Percentiles rank a stretch among this genome's conserved stretches.
These are phyloP conservation scores for Eudorina sp. DNA, from an alignment of 139 green algal species.

Conservation along the genomic window DNA sequence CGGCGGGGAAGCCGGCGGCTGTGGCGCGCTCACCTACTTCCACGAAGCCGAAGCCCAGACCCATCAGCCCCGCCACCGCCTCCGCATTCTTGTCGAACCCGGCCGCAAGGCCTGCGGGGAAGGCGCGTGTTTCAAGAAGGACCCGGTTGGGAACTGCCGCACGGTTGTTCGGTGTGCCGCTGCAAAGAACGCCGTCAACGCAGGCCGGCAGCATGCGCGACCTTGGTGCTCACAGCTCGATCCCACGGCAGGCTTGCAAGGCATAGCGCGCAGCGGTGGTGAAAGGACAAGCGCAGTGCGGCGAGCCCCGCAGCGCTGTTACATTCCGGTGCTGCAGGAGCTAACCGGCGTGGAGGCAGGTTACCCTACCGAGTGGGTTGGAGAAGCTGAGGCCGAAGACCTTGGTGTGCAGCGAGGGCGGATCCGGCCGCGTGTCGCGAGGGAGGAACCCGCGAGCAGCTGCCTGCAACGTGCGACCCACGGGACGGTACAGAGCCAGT, in stretches of 20 bases:
- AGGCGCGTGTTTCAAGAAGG: background rate
- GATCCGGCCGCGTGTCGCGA: constrained; percentile 69
- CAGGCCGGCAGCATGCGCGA: too few species aligned
- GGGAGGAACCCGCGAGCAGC: constrained; percentile 58
- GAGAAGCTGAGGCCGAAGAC: constrained; percentile 85
- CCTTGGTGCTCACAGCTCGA: too few species aligned
- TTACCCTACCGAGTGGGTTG: constrained; percentile 90
- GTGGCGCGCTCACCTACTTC: constrained; percentile 88
- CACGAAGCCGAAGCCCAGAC: constrained; percentile 95
- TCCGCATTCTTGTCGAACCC: constrained; percentile 99
- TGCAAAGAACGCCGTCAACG: too few species aligned
- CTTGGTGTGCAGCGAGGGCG: constrained; percentile 68
- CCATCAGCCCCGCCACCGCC: constrained; percentile 82
- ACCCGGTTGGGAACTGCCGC: background rate
- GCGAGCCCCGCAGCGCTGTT: too few species aligned
- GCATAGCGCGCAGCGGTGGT: too few species aligned
- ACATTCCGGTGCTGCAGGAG: too few species aligned
- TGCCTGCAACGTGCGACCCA: background rate
- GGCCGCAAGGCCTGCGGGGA: constrained; percentile 87
- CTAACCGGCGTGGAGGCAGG: background rate
- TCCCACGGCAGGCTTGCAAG: too few species aligned
- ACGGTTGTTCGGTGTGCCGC: too few species aligned
- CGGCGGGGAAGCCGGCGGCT: too few species aligned
- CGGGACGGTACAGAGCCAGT: too few species aligned
- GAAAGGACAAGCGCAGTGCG: too few species aligned